phyloP scores from a whole-genome alignment of 345 rosid species.

The Citrus hindsii region DNA sequence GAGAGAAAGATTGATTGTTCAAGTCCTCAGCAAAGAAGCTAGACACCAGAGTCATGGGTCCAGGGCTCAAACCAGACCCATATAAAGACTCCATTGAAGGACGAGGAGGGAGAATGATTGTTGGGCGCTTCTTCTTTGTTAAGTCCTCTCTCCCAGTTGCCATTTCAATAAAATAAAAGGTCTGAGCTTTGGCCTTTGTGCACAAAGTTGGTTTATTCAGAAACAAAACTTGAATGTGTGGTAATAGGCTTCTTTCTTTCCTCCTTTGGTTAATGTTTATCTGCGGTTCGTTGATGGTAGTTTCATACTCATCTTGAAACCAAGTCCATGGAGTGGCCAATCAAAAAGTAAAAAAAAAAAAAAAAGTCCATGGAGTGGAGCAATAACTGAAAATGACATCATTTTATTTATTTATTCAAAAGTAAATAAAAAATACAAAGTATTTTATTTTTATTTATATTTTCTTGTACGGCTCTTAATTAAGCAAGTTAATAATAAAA shows the following conservation, averaged over 20 bases:
- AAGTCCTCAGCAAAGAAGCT: conserved; percentile 67
- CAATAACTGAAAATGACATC: conserved; percentile 1
- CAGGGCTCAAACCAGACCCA: conserved; percentile 64
- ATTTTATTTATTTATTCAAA: too few relatives aligned
- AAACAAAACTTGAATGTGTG: neutral
- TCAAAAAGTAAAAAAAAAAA: too few relatives aligned
- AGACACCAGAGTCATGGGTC: conserved; percentile 87
- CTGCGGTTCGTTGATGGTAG: conserved; percentile 1
- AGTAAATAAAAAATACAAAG: too few relatives aligned
- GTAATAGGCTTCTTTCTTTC: neutral
- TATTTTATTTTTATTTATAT: neutral
- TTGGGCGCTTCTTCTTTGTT: conserved; percentile 44
- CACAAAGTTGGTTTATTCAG: neutral
- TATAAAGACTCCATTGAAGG: conserved; percentile 49
- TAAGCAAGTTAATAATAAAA: too few relatives aligned
- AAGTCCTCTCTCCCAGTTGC: conserved; percentile 35
- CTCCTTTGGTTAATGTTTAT: neutral
- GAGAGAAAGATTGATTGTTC: conserved; percentile 69
- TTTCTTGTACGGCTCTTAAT: neutral
- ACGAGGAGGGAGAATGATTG: conserved; percentile 71
- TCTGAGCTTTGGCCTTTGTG: neutral
- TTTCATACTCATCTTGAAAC: conserved; percentile 28
- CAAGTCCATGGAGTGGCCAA: conserved; percentile 13
- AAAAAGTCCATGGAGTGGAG: conserved; percentile 10
- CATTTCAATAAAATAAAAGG: conserved; percentile 24